Conservation (phyloP, 176 grass and related monocot genomes). For the Aegilops bicornis region DNA sequence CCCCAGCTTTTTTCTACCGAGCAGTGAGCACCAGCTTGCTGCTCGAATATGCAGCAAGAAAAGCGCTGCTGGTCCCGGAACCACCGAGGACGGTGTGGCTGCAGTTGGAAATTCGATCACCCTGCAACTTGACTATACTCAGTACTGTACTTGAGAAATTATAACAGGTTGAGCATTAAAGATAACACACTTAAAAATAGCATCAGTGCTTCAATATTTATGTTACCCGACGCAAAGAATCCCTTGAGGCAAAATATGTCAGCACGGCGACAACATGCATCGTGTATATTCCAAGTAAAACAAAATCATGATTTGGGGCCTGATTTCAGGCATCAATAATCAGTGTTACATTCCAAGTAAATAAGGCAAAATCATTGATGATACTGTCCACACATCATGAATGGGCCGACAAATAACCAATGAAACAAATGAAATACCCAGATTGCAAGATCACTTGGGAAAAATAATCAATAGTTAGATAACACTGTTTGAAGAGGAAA, state of each 20-base stretch:
- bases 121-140: not conserved
- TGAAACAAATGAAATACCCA: not conserved
- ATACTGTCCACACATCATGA: too few relatives aligned
- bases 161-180: too few relatives aligned
- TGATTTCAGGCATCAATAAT: not conserved
- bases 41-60: not conserved
- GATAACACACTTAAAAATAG: not conserved
- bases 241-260: not conserved
- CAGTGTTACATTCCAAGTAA: not conserved
- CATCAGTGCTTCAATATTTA: not conserved
- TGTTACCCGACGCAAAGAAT: not conserved
- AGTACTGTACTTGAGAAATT: not conserved
- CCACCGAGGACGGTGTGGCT: not conserved
- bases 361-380: not conserved
- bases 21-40: not conserved
- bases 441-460: not conserved
- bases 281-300: not conserved
- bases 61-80: not conserved
- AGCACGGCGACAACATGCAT: not conserved
- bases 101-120: not conserved
- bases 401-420: not conserved
- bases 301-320: too few relatives aligned
- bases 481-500: not conserved
- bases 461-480: not conserved
- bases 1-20: not conserved